A percentile compares a stretch with the other conserved stretches of the same genome.
These are phyloP conservation scores for Candida koratica DNA, from an alignment of 805 yeast genomes.

Conservation along the genomic window DNA sequence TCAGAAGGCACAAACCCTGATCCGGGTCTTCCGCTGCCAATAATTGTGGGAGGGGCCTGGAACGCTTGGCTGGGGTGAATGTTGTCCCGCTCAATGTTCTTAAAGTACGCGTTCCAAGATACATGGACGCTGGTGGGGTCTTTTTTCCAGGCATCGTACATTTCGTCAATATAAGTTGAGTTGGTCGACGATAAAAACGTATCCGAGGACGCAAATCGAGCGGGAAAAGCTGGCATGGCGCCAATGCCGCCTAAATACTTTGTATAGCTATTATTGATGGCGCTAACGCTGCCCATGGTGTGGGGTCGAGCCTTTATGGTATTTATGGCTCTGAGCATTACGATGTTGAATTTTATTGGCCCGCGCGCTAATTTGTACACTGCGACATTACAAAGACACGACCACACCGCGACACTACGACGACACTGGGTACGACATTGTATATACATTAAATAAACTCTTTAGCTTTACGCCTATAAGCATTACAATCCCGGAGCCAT, in stretches of 20 bases:
- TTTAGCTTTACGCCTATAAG: constrained; percentile 76
- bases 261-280: too few relatives aligned
- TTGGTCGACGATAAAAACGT: constrained; percentile 77
- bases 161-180: constrained; percentile 93
- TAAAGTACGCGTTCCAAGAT: constrained; percentile 96
- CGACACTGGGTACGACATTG: not conserved
- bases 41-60: constrained; percentile 85
- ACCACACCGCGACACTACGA: not conserved
- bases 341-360: too few relatives aligned
- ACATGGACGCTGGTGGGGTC: constrained; percentile 91
- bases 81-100: constrained; percentile 71
- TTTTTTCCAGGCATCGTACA: constrained; percentile 90
- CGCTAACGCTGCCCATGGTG: too few relatives aligned
- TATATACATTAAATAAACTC: constrained; percentile 51
- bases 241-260: too few relatives aligned
- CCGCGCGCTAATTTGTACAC: too few relatives aligned
- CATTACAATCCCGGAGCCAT: constrained; percentile 94
- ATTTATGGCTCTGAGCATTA: too few relatives aligned
- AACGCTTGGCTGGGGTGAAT: constrained; percentile 75
- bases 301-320: too few relatives aligned
- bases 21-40: constrained; percentile 64
- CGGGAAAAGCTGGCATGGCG: too few relatives aligned
- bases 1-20: constrained; percentile 47
- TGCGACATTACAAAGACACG: too few relatives aligned
- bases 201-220: too few relatives aligned